Conservation (phyloP, 148 eudicot genomes). For the Amaranthus palmeri region DNA sequence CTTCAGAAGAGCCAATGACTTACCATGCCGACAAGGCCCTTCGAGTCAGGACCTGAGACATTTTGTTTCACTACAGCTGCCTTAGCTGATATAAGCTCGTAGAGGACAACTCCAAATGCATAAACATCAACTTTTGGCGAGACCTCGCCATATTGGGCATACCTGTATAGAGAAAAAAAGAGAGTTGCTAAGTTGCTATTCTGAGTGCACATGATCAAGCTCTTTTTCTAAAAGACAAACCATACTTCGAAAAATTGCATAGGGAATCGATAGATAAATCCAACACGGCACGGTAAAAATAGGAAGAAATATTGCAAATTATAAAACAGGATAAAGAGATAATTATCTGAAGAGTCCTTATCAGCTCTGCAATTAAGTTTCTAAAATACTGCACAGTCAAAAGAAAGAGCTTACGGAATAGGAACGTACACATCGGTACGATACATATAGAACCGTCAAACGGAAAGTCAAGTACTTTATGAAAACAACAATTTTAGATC, state of each 20-base stretch:
- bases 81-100: constrained; percentile 91
- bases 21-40: constrained; percentile 88
- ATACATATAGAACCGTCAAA: too few species aligned
- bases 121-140: constrained; percentile 91
- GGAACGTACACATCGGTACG: too few species aligned
- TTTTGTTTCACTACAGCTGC: constrained; percentile 72
- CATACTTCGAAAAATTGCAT: background rate
- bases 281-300: too few species aligned
- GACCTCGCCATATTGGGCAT: constrained; percentile 84
- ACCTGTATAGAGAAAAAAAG: constrained; percentile 34
- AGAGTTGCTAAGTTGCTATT: background rate
- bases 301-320: too few species aligned
- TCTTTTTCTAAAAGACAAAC: background rate
- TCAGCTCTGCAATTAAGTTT: too few species aligned
- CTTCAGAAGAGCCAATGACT: constrained; percentile 2
- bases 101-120: constrained; percentile 94
- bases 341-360: too few species aligned
- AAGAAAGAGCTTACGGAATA: too few species aligned
- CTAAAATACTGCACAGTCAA: too few species aligned
- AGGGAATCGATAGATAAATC: too few species aligned
- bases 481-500: too few species aligned
- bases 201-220: background rate
- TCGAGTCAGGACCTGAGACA: constrained; percentile 51
- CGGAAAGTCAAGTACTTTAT: too few species aligned
- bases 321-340: too few species aligned